Base-by-base conservation (phyloP, 345 rosid species). In the Salix exigua region DNA sequence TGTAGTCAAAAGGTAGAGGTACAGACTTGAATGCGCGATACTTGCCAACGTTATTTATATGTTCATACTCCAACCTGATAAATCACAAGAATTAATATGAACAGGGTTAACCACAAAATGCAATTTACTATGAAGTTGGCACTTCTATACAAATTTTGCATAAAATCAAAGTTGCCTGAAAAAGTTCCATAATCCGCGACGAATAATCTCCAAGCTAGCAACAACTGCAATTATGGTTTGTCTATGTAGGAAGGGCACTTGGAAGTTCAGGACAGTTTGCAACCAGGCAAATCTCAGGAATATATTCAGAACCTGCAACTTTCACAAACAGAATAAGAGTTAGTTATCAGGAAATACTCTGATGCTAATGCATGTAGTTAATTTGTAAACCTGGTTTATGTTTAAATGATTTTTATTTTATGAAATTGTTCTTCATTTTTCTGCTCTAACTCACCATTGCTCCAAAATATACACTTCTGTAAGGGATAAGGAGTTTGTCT, bases 21-120 rank as follows among this genome's bases (percentile, higher is more conserved):
- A 83, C 86, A 6, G 86, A 74, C 35, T 80, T 83, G 72, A 83
- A 83, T 17, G 86, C 86, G 1, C 82, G 81, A n/a, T 42, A 83
- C 53, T 80, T 83, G 5, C 83, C 82, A 25, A 83, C 81, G 65
- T 83, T 83, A 75, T 80, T 74, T 70, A 80, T 50, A 61, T 80
- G 83, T 73, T 83, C 86, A 44, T 77, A 77, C 42, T 83, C 83
- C 72, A 83, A 66, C 77, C 86, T 83, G 76, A 1, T 2, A 42
- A 72, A 31, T 23, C 66, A 66, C 64, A 13, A 13, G 17, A 44
- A 2, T 5, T 33, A 33, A 33, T 51, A 19, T 51, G 23, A 51
- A 51, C 58, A 51, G n/a, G 58, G 7, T 18, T 33, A 16, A 4
- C 7, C 35, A n/a, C 7, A 16, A 64, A 30, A 63, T 3, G 13